Evolutionary conservation across 768 basidiomycete species (phyloP).

Genomic region (Podaxis sp.): DNA sequence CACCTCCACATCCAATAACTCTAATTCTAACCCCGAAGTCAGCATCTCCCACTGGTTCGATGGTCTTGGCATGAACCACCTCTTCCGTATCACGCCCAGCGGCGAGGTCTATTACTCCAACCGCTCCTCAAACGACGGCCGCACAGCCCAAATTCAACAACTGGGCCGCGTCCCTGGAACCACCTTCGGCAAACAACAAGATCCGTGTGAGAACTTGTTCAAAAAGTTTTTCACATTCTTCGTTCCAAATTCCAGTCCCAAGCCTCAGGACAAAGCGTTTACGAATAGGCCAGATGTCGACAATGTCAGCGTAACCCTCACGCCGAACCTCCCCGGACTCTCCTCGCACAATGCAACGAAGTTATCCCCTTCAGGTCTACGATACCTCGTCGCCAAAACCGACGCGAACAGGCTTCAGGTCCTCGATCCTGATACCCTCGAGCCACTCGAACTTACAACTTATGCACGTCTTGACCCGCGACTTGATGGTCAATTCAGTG

Average conservation of each 20-base stretch:
- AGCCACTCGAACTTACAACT: background rate
- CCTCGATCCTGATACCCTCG: conserved; percentile 2
- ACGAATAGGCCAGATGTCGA: background rate
- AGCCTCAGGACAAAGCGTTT: background rate
- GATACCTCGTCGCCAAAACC: conserved; percentile 7
- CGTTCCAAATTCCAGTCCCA: background rate
- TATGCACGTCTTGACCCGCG: conserved; percentile 3
- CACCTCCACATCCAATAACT: background rate
- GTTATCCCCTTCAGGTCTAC: background rate
- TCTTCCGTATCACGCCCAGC: background rate
- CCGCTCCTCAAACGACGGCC: conserved; percentile 4
- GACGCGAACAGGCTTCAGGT: conserved; percentile 7
- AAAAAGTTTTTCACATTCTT: conserved; percentile 8
- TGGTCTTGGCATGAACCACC: conserved; percentile 4
- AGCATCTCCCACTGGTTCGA: conserved; percentile 11
- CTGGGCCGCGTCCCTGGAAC: background rate
- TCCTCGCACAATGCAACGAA: conserved; percentile 6
- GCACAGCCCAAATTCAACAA: conserved; percentile 3
- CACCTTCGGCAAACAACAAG: conserved; percentile 4
- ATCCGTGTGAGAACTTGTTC: conserved; percentile 3
- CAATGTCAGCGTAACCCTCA: conserved; percentile 10
- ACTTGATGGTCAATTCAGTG: conserved; percentile 6
- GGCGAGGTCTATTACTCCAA: conserved; percentile 13
- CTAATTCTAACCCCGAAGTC: background rate
- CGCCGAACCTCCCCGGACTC: conserved; percentile 6